A percentile compares a stretch with the other conserved stretches of the same genome.
Evolutionary conservation across 331 rosid genomes (phyloP).

Genomic region (Malus hybrid): DNA sequence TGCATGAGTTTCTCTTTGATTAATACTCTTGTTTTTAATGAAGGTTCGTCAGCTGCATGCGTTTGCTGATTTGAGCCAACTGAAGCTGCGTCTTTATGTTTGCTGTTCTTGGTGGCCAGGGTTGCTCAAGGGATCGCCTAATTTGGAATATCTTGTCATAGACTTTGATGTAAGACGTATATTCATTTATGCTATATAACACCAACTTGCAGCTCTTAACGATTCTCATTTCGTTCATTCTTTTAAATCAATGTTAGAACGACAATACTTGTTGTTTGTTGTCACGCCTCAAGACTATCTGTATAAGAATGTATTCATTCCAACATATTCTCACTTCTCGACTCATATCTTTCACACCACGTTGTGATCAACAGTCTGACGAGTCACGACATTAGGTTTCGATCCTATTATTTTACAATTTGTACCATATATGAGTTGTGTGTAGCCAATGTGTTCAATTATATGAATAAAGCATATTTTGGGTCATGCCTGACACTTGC

Average conservation of each 20-base stretch:
- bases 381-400: not conserved
- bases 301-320: not conserved
- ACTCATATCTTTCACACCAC: not conserved
- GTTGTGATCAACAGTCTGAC: too few relatives aligned
- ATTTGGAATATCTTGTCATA: not conserved
- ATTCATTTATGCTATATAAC: not conserved
- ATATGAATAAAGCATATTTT: not conserved
- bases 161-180: not conserved
- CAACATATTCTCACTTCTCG: too few relatives aligned
- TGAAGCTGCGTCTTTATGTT: not conserved
- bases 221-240: not conserved
- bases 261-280: not conserved
- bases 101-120: not conserved
- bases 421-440: not conserved
- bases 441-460: not conserved
- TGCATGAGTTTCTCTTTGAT: not conserved
- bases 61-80: not conserved
- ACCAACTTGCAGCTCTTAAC: not conserved
- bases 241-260: not conserved
- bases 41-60: not conserved
- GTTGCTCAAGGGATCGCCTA: slow-evolving; percentile 1
- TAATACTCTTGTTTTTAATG: not conserved
- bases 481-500: not conserved
- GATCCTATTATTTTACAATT: not conserved
- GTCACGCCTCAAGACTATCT: not conserved